A percentile compares a stretch with the other conserved stretches of the same genome.
Conservation (phyloP, 2,329 filamentous ascomycete species). For the Pseudogymnoascus sp. region DNA sequence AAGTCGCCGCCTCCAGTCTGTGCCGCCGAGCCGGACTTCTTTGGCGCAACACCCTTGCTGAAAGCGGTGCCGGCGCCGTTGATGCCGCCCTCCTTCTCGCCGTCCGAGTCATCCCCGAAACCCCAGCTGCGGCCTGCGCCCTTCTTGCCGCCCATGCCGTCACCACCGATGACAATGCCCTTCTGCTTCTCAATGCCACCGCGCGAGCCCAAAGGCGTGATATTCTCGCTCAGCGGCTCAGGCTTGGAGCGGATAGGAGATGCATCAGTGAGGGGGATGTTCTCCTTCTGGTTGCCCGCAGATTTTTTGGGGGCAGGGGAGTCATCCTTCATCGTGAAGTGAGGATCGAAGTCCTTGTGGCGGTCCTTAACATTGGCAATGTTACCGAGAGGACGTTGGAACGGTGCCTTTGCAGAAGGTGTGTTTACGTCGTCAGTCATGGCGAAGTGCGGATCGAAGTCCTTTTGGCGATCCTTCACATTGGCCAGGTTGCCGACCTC, state of each 20-base stretch:
- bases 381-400: slow-evolving; percentile 16
- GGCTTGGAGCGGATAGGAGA: slow-evolving; percentile 14
- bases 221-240: slow-evolving; percentile 23
- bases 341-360: slow-evolving; percentile 63
- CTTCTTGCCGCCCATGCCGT: slow-evolving; percentile 60
- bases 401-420: slow-evolving; percentile 37
- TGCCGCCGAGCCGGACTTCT: slow-evolving; percentile 19
- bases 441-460: slow-evolving; percentile 71
- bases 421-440: slow-evolving; percentile 57
- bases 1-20: slow-evolving; percentile 29
- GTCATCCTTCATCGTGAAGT: slow-evolving; percentile 58
- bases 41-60: slow-evolving; percentile 23
- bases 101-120: slow-evolving; percentile 46
- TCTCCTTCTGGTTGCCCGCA: slow-evolving; percentile 40
- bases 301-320: slow-evolving; percentile 34
- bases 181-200: slow-evolving; percentile 14
- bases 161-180: slow-evolving; percentile 46
- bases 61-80: slow-evolving; percentile 23
- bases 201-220: slow-evolving; percentile 20
- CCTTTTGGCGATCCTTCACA: slow-evolving; percentile 63
- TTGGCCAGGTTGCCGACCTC: slow-evolving; percentile 65
- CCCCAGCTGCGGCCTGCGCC: slow-evolving; percentile 49
- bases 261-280: slow-evolving; percentile 22
- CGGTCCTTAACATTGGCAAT: slow-evolving; percentile 66
- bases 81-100: slow-evolving; percentile 29